phyloP scores from a whole-genome alignment of 225 moss, liverwort and hornwort genomes.

The Polytrichum formosum region DNA sequence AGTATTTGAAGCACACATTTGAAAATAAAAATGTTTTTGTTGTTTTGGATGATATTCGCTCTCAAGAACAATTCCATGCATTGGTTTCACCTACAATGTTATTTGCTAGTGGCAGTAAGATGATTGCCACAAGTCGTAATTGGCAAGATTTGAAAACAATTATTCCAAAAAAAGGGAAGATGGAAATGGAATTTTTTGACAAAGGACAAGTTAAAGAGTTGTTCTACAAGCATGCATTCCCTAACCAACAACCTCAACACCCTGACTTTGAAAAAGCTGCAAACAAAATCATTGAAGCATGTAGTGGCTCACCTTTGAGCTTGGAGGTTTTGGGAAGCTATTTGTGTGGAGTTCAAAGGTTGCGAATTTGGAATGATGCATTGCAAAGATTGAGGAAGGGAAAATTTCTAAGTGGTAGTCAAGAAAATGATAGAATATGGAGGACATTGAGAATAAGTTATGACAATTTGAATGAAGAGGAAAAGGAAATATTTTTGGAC shows the following conservation, averaged over 20 bases:
- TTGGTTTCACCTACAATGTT: not conserved
- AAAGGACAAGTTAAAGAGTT: not conserved
- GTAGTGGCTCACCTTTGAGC: not conserved
- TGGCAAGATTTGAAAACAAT: not conserved
- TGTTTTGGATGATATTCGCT: not conserved
- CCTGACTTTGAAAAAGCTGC: not conserved
- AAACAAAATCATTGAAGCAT: not conserved
- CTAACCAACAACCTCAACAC: not conserved
- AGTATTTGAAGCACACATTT: not conserved
- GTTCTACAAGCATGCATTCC: not conserved
- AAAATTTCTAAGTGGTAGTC: not conserved
- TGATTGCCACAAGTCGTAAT: conserved; percentile 2
- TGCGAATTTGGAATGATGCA: not conserved
- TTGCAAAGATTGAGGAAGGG: not conserved
- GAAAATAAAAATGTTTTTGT: not conserved
- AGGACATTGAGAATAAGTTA: conserved; percentile 1
- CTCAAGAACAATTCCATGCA: not conserved
- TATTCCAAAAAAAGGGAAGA: not conserved
- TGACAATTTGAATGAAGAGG: not conserved
- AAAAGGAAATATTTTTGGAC: conserved; percentile 4
- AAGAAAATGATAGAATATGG: not conserved
- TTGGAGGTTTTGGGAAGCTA: not conserved
- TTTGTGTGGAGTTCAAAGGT: not conserved
- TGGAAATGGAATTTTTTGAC: not conserved
- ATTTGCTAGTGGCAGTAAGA: not conserved